phyloP scores from a whole-genome alignment of 2,329 filamentous ascomycete species.

The Epichloe gansuensis region DNA sequence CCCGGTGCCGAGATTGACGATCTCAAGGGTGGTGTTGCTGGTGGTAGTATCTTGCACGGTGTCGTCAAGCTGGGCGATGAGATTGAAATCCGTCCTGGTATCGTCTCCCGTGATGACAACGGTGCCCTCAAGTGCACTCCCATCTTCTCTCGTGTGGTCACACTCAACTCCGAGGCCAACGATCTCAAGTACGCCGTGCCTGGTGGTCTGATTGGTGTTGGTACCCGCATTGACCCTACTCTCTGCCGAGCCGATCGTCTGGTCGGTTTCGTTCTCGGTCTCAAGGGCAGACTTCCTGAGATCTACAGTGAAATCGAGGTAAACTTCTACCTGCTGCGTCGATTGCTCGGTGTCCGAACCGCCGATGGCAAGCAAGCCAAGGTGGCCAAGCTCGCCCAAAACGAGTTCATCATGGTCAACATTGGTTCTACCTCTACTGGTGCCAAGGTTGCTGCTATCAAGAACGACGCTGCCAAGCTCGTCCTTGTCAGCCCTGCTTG shows the following conservation, averaged over 20 bases:
- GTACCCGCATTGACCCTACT: constrained; percentile 92
- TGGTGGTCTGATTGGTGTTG: constrained; percentile 94
- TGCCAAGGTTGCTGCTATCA: constrained; percentile 93
- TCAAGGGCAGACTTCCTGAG: constrained; percentile 84
- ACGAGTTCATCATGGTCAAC: constrained; percentile 99
- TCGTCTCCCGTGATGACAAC: constrained; percentile 87
- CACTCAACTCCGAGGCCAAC: constrained; percentile 95
- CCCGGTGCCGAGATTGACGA: constrained; percentile 98
- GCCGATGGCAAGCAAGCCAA: constrained; percentile 98
- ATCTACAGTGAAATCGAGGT: constrained; percentile 98
- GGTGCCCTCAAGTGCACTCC: constrained; percentile 93
- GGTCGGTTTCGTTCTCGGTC: constrained; percentile 92
- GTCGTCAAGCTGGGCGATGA: constrained; percentile 95
- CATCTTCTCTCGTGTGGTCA: constrained; percentile 90
- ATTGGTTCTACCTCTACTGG: constrained; percentile 96
- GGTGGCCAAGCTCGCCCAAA: constrained; percentile 96
- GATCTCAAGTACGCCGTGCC: constrained; percentile 97
- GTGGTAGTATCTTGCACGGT: constrained; percentile 92
- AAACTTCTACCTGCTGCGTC: constrained; percentile 96
- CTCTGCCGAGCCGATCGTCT: constrained; percentile 98
- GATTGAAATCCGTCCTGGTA: constrained; percentile 97
- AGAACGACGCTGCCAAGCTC: constrained; percentile 94
- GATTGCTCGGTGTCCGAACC: constrained; percentile 91
- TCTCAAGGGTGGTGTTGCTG: constrained; percentile 95
- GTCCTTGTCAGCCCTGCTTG: constrained; percentile 87